Conservation (phyloP, 106 monocot species). For the Dendrobium nobile region DNA sequence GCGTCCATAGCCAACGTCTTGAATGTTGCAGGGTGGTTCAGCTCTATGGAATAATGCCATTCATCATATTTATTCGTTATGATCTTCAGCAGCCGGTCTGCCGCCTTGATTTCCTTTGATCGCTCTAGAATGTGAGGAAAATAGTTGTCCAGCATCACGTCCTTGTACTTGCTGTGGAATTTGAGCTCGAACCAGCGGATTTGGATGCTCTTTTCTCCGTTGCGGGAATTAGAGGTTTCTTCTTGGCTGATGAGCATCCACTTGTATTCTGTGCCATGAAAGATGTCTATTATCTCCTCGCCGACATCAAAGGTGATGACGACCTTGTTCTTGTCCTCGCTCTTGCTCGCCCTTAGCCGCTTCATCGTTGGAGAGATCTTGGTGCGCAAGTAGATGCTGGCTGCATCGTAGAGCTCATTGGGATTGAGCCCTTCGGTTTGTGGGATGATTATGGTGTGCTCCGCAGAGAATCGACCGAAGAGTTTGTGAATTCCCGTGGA, state of each 20-base stretch:
- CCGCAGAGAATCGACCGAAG: background rate
- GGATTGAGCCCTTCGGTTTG: constrained; percentile 3
- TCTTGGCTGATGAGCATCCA: background rate
- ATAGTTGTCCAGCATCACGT: constrained; percentile 5
- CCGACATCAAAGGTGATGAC: background rate
- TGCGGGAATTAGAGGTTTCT: background rate
- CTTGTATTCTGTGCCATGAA: background rate
- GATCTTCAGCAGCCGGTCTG: constrained; percentile 6
- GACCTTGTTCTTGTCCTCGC: constrained; percentile 1
- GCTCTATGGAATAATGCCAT: constrained; percentile 1
- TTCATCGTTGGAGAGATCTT: constrained; percentile 6
- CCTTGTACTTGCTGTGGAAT: constrained; percentile 20
- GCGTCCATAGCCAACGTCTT: constrained; percentile 28
- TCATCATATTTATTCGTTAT: constrained; percentile 2
- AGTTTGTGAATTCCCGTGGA: constrained; percentile 6
- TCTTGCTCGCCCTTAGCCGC: constrained; percentile 19
- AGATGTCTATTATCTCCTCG: constrained; percentile 1
- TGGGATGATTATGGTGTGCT: constrained; percentile 19
- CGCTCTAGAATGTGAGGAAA: constrained; percentile 12
- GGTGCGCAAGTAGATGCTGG: constrained; percentile 16
- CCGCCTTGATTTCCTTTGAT: constrained; percentile 8
- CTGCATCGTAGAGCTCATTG: constrained; percentile 25
- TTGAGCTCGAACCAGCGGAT: constrained; percentile 13
- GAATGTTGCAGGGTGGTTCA: constrained; percentile 29
- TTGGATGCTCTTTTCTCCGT: background rate